Evolutionary conservation across 305 asterid species (phyloP), one percentile per base, ranked within the genome.

Genomic region (Nicotiana rustica): DNA sequence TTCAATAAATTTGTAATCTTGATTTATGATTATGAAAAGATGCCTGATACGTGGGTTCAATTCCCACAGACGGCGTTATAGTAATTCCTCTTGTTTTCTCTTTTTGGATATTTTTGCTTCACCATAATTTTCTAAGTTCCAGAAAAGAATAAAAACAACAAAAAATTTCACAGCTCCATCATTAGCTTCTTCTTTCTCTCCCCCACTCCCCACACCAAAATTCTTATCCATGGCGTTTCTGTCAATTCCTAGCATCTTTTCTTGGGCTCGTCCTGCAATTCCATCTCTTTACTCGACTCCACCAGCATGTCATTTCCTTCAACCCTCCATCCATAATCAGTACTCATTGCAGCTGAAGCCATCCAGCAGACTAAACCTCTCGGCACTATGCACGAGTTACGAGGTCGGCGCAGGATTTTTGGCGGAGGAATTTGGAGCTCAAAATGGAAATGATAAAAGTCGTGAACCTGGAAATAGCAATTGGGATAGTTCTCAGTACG

Each of bases 401-500:
- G 89, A 78, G 76, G 83, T 88, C 38, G 90, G 89, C 78, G 91
- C 89, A 41, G 93, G 91, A 41, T 66, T 68, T 31, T 83, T 93
- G 1, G 52, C 84, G 84, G 87, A 80, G 15, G 91, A 86, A 19
- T 82, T 88, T 79, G 88, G 83, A 18, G 81, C 80, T 2, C 88
- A 84, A 70, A 90, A 79, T 57, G 86, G 82, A 31, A 57, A 8
- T 59, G 13, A 4, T n/a, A 47, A 77, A 52, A 57, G 62, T 66
- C 81, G 75, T 21, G 92, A 82, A 67, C 80, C 19, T 10, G 81
- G 86, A 4, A 19, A 76, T 25, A 17, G 82, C 3, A 86, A 90
- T 76, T 87, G 83, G 91, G 89, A 87, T 64, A 82, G 89, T 82
- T 85, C 94, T 61, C 94, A 93, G 77, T 92, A 91, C 81, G 93